Evolutionary conservation across 305 asterid species (phyloP), one percentile per base, ranked within the genome.

Genomic region (Lippia alba): DNA sequence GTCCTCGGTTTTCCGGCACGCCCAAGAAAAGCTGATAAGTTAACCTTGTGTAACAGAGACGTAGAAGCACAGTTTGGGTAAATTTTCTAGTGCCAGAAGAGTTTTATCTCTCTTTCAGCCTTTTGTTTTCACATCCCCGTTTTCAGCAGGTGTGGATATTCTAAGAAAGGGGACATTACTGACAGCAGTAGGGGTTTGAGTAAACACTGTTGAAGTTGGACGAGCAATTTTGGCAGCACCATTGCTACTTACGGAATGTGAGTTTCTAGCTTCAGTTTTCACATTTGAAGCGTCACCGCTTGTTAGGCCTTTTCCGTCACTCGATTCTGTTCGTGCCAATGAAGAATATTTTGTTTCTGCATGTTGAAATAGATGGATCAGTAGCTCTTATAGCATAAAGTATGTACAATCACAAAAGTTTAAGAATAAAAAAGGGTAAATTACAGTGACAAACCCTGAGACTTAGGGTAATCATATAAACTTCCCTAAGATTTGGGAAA

Each of bases 301-400:
- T 58, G 76, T 32, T 33, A 16, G 34, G 58, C 80, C 87, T 19
- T 66, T 75, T 41, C 84, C 88, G 56, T 72, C 61, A 70, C 79
- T 78, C 6, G 83, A 84, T 63, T 84, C 89, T 41, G 79, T 70
- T 50, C 79, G 82, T 60, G 90, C 94, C 82, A 89, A 72, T 11
- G 89, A 83, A 45, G 94, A 87, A 77, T 82, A 85, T 68, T 74
- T 85, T 4, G 75, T 82, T 80, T 86, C 98, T 94, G 97, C 46
- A 76, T 54, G 34, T 56, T 60, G 61, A 18, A 74, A 66, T 14
- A 67, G 51, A 50, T 0, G 34, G 34, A 60, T 80, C 56, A 60
- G 78, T 36, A 65, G 59, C 72, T 24, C 54, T 36, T 69, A 24
- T 11, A 73, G 54, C 36, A 74, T 64, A 12, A 17, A 49, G n/a